Conservation (phyloP, 2,329 filamentous ascomycete genomes). For the Neonectria hederae region DNA sequence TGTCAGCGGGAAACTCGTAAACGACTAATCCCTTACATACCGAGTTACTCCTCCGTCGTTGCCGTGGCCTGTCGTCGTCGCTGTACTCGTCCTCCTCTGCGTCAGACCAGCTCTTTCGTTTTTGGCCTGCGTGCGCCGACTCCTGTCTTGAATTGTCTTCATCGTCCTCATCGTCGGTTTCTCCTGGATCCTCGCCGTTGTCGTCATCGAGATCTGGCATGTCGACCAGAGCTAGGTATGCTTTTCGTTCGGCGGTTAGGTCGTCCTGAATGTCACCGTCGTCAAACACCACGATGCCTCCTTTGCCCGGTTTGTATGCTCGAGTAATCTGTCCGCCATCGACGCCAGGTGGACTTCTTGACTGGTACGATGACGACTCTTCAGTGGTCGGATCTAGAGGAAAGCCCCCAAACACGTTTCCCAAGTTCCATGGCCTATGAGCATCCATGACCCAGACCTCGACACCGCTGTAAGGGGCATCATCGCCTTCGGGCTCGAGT, state of each 20-base stretch:
- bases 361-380: constrained; percentile 55
- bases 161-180: constrained; percentile 67
- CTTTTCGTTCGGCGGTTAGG: constrained; percentile 76
- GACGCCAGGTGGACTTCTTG: constrained; percentile 71
- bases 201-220: constrained; percentile 91
- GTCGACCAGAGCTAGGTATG: constrained; percentile 84
- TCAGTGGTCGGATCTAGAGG: constrained; percentile 63
- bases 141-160: constrained; percentile 53
- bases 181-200: constrained; percentile 69
- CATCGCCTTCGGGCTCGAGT: constrained; percentile 70
- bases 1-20: constrained; percentile 27
- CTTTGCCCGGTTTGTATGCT: constrained; percentile 79
- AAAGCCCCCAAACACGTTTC: constrained; percentile 88
- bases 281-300: constrained; percentile 93
- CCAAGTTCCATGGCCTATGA: constrained; percentile 91
- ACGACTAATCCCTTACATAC: constrained; percentile 58
- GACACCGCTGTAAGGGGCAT: constrained; percentile 79
- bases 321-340: constrained; percentile 76
- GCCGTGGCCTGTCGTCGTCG: constrained; percentile 79
- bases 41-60: constrained; percentile 87
- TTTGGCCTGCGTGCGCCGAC: constrained; percentile 63
- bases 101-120: constrained; percentile 83
- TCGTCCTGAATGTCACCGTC: constrained; percentile 95
- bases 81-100: constrained; percentile 74
- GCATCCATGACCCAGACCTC: constrained; percentile 96